Percentiles rank a stretch among this genome's conserved stretches.
These are phyloP conservation scores for Paxillus rubicundulus DNA, from an alignment of 768 basidiomycete species.

Conservation along the genomic window DNA sequence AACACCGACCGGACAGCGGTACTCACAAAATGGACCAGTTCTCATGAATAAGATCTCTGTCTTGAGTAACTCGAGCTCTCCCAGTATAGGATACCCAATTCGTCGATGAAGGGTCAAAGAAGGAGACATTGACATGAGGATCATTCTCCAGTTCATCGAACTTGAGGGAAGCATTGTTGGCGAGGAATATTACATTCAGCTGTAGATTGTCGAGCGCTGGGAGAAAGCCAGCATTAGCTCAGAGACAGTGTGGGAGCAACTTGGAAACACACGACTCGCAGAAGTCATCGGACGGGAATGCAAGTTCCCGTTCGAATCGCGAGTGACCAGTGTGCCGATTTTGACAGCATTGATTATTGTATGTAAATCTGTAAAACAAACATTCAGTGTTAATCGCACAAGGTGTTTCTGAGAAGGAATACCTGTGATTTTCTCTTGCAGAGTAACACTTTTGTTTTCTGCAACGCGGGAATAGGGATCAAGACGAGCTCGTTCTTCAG, in stretches of 20 bases:
- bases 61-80: constrained; percentile 60
- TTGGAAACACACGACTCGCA: constrained; percentile 48
- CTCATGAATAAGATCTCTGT: constrained; percentile 61
- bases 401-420: background rate
- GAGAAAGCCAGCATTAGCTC: background rate
- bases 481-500: constrained; percentile 39
- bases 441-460: constrained; percentile 53
- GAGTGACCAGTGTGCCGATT: constrained; percentile 78
- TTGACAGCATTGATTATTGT: constrained; percentile 59
- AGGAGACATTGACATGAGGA: constrained; percentile 76
- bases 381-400: background rate
- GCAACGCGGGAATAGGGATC: constrained; percentile 74
- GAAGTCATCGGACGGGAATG: constrained; percentile 84
- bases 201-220: constrained; percentile 47
- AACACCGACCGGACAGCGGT: background rate
- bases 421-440: constrained; percentile 69
- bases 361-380: constrained; percentile 49
- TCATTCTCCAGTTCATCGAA: constrained; percentile 77
- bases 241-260: background rate
- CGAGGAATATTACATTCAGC: constrained; percentile 63
- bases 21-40: constrained; percentile 58
- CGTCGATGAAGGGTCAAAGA: constrained; percentile 65
- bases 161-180: constrained; percentile 71
- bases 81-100: constrained; percentile 82
- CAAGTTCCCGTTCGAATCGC: constrained; percentile 59